Conservation (phyloP, 345 rosid species). For the Gossypium raimondii region DNA sequence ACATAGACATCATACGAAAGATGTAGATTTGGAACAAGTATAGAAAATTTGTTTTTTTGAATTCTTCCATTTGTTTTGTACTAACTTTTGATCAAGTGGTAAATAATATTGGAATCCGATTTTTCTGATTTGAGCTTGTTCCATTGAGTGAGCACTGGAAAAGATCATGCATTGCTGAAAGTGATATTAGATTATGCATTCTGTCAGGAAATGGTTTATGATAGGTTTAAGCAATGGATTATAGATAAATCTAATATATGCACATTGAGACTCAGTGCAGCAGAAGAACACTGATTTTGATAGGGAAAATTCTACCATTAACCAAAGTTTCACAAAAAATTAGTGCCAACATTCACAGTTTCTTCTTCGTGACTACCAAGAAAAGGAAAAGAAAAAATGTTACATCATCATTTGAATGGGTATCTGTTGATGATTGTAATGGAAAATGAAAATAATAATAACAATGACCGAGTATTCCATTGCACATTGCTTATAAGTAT, state of each 20-base stretch:
- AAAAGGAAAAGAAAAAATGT: neutral
- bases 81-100: constrained; percentile 7
- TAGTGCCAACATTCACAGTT: neutral
- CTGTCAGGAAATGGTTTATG: no score
- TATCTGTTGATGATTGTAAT: neutral
- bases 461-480: neutral
- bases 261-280: neutral
- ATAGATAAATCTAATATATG: neutral
- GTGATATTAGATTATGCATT: no score
- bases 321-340: neutral
- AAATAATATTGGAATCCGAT: constrained; percentile 5
- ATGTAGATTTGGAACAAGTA: neutral
- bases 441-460: neutral
- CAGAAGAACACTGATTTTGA: neutral
- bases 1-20: constrained; percentile 17
- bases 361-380: neutral
- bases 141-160: neutral
- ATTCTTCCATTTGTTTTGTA: constrained; percentile 17
- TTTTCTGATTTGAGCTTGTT: constrained; percentile 1
- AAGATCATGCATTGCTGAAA: neutral
- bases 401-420: neutral
- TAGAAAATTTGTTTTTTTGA: constrained; percentile 10
- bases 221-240: neutral
- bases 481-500: neutral
- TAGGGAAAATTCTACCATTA: neutral